phyloP scores from a whole-genome alignment of 371 early-diverging fungal genomes.

The Apophysomyces sp. region DNA sequence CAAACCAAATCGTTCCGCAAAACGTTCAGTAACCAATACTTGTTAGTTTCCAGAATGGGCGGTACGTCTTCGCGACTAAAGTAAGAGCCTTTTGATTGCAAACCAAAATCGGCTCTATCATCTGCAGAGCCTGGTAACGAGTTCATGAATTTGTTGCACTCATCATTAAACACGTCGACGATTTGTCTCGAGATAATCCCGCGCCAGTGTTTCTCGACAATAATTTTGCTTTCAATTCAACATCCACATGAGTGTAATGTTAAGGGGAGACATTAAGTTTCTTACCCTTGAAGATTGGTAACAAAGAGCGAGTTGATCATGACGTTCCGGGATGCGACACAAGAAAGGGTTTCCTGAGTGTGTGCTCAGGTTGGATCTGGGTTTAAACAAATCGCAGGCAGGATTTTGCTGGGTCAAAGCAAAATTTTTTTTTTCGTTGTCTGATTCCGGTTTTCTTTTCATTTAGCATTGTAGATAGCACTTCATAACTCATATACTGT shows the following conservation, averaged over 20 bases:
- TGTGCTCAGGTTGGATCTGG: not conserved
- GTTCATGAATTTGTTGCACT: constrained; percentile 55
- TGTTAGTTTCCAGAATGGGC: constrained; percentile 66
- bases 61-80: constrained; percentile 62
- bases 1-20: constrained; percentile 69
- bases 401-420: not conserved
- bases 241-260: too few relatives aligned
- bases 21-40: constrained; percentile 70
- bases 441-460: too few relatives aligned
- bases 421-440: not conserved
- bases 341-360: not conserved
- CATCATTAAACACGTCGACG: constrained; percentile 69
- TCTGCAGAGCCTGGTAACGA: constrained; percentile 36
- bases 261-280: too few relatives aligned
- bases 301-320: constrained; percentile 72
- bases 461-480: constrained; percentile 4
- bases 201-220: constrained; percentile 90
- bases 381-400: not conserved
- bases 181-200: constrained; percentile 68
- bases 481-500: not conserved
- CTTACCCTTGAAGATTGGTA: constrained; percentile 63
- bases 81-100: constrained; percentile 38
- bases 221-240: constrained; percentile 59
- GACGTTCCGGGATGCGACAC: not conserved
- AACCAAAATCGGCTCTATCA: constrained; percentile 18